Conservation (phyloP, 192 early-diverging fungal species). For the Chytriomyces sp. region DNA sequence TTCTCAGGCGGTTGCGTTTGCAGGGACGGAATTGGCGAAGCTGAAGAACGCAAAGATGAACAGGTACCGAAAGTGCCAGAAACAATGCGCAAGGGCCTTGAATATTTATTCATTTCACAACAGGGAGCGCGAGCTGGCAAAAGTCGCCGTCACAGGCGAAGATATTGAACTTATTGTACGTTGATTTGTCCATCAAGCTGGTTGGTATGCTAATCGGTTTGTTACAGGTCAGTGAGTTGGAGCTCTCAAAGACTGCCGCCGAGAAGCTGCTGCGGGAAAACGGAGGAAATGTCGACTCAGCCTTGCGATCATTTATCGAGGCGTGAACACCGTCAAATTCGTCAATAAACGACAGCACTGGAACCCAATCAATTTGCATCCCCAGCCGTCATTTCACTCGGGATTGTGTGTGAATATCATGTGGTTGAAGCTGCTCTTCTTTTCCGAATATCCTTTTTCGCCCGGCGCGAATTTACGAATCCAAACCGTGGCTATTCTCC, state of each 20-base stretch:
- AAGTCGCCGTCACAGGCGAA: neutral
- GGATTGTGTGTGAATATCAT: no score
- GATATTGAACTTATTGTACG: conserved; percentile 2
- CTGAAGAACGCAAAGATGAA: neutral
- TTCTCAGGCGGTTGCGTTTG: conserved; percentile 16
- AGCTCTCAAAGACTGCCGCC: conserved; percentile 14
- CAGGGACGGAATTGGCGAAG: neutral
- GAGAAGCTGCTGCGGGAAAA: conserved; percentile 33
- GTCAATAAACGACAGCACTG: no score
- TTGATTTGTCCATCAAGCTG: no score
- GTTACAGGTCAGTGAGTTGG: conserved; percentile 21
- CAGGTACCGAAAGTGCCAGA: neutral
- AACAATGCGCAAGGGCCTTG: no score
- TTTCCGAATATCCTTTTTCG: no score
- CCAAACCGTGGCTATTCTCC: no score
- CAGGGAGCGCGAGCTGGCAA: conserved; percentile 28
- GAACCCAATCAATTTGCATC: no score
- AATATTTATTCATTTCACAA: neutral
- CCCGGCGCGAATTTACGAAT: no score
- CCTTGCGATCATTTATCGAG: conserved; percentile 22
- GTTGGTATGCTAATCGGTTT: no score
- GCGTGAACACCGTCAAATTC: neutral
- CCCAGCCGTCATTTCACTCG: no score
- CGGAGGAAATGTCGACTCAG: conserved; percentile 6
- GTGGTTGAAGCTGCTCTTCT: no score